These are phyloP conservation scores for Tolypocladium pustulatum DNA, from an alignment of 2,329 filamentous ascomycete genomes.

Conservation along the genomic window DNA sequence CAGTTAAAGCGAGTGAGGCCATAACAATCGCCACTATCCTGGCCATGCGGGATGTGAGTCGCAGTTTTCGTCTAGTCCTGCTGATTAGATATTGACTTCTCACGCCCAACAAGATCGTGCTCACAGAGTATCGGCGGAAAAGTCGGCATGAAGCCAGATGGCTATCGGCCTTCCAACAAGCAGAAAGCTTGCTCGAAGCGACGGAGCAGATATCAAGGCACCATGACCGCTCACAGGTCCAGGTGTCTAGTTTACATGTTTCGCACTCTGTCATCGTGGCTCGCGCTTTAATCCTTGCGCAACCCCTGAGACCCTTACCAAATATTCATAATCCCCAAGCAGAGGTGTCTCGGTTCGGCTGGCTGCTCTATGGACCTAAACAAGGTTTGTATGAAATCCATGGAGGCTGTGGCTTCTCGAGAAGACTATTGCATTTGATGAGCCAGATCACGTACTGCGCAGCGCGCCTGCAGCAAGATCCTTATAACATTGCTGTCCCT, in stretches of 20 bases:
- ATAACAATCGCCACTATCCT: slow-evolving; percentile 25
- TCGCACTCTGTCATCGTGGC: slow-evolving; percentile 29
- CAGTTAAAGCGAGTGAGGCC: slow-evolving; percentile 17
- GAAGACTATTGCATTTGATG: slow-evolving; percentile 24
- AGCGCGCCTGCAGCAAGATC: slow-evolving; percentile 23
- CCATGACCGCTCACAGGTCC: slow-evolving; percentile 20
- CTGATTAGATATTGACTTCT: too few species aligned
- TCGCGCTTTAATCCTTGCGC: slow-evolving; percentile 26
- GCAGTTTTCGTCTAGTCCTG: too few species aligned
- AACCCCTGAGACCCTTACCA: slow-evolving; percentile 25
- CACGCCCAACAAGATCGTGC: slow-evolving; percentile 26
- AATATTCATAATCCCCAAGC: slow-evolving; percentile 15
- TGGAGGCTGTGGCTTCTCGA: slow-evolving; percentile 30
- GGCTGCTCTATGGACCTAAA: slow-evolving; percentile 25
- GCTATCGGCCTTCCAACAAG: too few species aligned
- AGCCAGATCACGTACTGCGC: slow-evolving; percentile 26
- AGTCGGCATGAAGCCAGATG: too few species aligned
- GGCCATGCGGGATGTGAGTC: slow-evolving; percentile 29
- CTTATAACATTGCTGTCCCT: slow-evolving; percentile 18
- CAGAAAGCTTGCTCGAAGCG: too few species aligned
- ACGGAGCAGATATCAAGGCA: slow-evolving; percentile 25
- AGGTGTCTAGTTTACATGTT: slow-evolving; percentile 20
- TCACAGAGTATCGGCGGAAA: slow-evolving; percentile 22
- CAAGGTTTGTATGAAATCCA: slow-evolving; percentile 26
- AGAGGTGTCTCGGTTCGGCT: slow-evolving; percentile 22